Percentiles rank a stretch among this genome's conserved stretches.
phyloP scores from a whole-genome alignment of 2,329 filamentous ascomycete genomes.

The Alternaria sp. region DNA sequence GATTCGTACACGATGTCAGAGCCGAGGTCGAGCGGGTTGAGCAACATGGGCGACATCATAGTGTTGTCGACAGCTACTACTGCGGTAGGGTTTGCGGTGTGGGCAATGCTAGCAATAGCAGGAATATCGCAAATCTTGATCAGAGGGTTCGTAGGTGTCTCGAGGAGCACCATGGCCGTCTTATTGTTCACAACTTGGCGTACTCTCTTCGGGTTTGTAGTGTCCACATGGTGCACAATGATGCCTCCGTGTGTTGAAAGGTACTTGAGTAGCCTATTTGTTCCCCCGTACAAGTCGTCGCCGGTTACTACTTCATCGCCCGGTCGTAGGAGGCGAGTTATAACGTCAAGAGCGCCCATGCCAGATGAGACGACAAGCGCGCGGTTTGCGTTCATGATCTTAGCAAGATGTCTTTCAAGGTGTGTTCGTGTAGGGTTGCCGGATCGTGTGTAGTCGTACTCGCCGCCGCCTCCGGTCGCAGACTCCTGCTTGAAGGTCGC shows the following conservation, averaged over 20 bases:
- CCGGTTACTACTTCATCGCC: slow-evolving; percentile 98
- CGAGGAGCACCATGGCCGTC: slow-evolving; percentile 93
- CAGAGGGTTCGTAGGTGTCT: slow-evolving; percentile 95
- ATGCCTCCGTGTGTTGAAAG: slow-evolving; percentile 89
- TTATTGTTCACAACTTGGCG: slow-evolving; percentile 73
- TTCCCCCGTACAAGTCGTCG: slow-evolving; percentile 95
- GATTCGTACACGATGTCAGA: slow-evolving; percentile 98
- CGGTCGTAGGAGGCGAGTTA: slow-evolving; percentile 85
- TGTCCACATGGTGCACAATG: slow-evolving; percentile 94
- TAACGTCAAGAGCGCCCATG: slow-evolving; percentile 97
- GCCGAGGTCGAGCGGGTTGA: slow-evolving; percentile 91
- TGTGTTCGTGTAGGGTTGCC: slow-evolving; percentile 97
- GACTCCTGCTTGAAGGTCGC: slow-evolving; percentile 97
- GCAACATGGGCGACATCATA: slow-evolving; percentile 95
- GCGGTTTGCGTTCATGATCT: slow-evolving; percentile 96
- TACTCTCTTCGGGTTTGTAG: slow-evolving; percentile 78
- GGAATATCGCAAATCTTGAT: slow-evolving; percentile 98
- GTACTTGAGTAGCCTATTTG: slow-evolving; percentile 91
- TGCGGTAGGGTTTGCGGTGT: slow-evolving; percentile 78
- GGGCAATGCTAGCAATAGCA: slow-evolving; percentile 76
- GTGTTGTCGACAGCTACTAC: slow-evolving; percentile 97
- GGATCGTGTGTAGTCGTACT: slow-evolving; percentile 98
- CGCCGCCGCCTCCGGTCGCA: slow-evolving; percentile 76
- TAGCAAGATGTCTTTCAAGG: slow-evolving; percentile 93
- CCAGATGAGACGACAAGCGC: slow-evolving; percentile 93